Base-by-base conservation (phyloP, 2,329 filamentous ascomycete genomes). In the Xylariaceae sp. region DNA sequence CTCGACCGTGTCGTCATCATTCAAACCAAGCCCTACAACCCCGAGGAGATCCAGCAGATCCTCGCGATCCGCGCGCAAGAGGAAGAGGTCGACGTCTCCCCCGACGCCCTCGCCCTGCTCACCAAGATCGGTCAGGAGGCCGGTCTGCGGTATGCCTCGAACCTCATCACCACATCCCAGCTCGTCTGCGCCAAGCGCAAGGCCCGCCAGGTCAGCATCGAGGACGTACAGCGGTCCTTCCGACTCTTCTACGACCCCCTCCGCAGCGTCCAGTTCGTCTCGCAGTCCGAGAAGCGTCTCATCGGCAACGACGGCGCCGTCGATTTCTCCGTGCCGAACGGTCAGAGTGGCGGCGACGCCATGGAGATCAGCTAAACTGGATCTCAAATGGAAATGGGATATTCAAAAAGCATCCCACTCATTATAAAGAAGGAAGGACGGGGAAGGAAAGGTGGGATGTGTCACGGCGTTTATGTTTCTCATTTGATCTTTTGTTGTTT, bases 51-150 rank as follows among this genome's bases (percentile, higher is more conserved):
- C 72, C 87, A 89, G 67, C 89, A 97, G 74, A 99, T 99, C 63
- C 80, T 99, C 10, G 85, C 89, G 23, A 95, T 99, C 73, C 87
- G 94, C 61, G 94, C 94, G 8, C 88, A 93, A 72, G 94, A 99
- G 75, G 94, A 99, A 73, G 94, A 99, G 73, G 88, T 99, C 53
- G 94, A 99, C 64, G 78, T 97, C 39, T 90, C 90, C 0, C 82
- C 92, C 4, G 92, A 97, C 72, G 93, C 94, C 0, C 82, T 99
- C 10, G 92, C 92, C 1, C 83, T 99, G 11, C 83, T 99, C 44
- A 96, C 94, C 63, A 97, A 97, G 80, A 96, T 97, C 68, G 94
- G 92, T 35, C 84, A 92, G 70, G 94, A 99, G 74, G 88, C 92
- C 1, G 93, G 93, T 23, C 81, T 99, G 54, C 84, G 94, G 67